Percentiles rank a stretch among this genome's conserved stretches.
Conservation (phyloP, 441 rosid genomes). For the Viola pubescens region DNA sequence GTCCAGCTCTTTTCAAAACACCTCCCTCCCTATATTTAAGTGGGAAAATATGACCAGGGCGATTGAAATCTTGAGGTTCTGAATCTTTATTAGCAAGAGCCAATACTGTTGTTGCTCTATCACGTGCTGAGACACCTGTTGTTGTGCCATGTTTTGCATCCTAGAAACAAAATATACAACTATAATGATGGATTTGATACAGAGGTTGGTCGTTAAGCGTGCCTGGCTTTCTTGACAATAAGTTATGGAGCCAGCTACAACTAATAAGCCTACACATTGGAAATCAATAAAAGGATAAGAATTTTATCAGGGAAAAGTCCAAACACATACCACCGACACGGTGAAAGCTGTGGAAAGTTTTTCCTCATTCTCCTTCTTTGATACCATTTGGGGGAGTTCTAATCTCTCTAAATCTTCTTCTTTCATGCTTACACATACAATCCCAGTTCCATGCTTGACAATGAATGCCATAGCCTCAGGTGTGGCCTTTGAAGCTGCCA, state of each 20-base stretch:
- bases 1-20: conserved; percentile 84
- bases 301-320: conserved; percentile 1
- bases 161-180: conserved; percentile 23
- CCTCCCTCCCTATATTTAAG: conserved; percentile 79
- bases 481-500: conserved; percentile 77
- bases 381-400: conserved; percentile 78
- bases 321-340: conserved; percentile 61
- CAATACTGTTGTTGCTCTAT: conserved; percentile 61
- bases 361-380: conserved; percentile 62
- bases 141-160: conserved; percentile 85
- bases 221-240: background rate
- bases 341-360: conserved; percentile 80
- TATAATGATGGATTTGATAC: background rate
- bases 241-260: background rate
- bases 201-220: background rate
- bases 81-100: conserved; percentile 69
- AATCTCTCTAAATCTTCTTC: conserved; percentile 69
- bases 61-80: conserved; percentile 76
- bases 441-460: conserved; percentile 90
- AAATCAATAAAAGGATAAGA: background rate
- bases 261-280: too few relatives aligned
- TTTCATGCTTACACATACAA: conserved; percentile 85
- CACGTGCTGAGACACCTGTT: conserved; percentile 77
- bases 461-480: conserved; percentile 91
- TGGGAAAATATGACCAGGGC: conserved; percentile 85